Percentiles rank a stretch among this genome's conserved stretches.
phyloP scores from a whole-genome alignment of 2,329 filamentous ascomycete species.

The Alternaria tenuissima region DNA sequence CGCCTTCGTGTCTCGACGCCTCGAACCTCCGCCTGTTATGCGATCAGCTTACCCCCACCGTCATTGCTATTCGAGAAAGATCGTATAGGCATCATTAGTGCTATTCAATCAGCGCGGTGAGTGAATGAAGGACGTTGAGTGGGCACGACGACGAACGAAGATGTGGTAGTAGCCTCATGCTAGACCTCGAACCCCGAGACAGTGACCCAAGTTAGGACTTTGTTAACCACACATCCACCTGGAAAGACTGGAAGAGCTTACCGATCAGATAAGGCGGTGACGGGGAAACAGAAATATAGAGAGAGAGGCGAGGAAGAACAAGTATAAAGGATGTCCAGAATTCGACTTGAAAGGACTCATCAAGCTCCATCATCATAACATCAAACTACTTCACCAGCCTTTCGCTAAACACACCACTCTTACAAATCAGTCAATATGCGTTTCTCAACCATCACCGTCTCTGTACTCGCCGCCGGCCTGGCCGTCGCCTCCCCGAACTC shows the following conservation, averaged over 20 bases:
- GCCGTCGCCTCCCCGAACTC: conserved; percentile 14
- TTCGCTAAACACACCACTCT: not conserved
- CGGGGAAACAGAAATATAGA: not conserved
- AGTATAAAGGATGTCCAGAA: conserved; percentile 9
- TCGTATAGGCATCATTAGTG: not conserved
- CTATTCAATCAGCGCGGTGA: not conserved
- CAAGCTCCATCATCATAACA: conserved; percentile 8
- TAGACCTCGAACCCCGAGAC: not conserved
- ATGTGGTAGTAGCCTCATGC: not conserved
- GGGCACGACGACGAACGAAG: not conserved
- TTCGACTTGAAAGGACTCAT: not conserved
- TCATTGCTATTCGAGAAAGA: not conserved
- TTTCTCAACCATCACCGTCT: conserved; percentile 17
- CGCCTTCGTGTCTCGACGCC: not conserved
- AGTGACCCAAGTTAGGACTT: not conserved
- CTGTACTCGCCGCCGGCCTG: conserved; percentile 14
- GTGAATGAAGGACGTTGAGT: not conserved
- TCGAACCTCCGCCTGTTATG: not conserved
- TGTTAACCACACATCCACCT: not conserved
- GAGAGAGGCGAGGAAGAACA: not conserved
- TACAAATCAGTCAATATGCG: conserved; percentile 11
- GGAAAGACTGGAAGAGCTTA: not conserved
- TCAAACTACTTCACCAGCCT: conserved; percentile 5
- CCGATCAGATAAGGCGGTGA: not conserved
- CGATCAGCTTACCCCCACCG: conserved; percentile 14